Evolutionary conservation across 2,329 filamentous ascomycete genomes (phyloP).

Genomic region (Fusarium mangiferae): DNA sequence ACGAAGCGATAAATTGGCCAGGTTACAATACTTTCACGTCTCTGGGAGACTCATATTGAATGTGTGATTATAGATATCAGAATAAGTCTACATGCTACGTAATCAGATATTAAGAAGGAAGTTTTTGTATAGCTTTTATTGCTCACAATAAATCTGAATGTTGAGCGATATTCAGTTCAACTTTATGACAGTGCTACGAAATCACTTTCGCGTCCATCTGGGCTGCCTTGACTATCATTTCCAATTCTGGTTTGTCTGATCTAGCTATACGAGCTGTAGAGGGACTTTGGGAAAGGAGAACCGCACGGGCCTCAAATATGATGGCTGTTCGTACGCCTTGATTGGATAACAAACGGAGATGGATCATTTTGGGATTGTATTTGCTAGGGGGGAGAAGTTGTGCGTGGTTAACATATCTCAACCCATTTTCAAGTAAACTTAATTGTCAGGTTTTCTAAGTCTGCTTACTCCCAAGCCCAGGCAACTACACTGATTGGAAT

Average conservation of each 20-base stretch:
- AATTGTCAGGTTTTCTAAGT: background rate
- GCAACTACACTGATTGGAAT: background rate
- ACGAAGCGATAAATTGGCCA: background rate
- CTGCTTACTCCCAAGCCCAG: background rate
- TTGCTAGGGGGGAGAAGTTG: background rate
- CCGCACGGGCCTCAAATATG: background rate
- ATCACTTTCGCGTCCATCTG: background rate
- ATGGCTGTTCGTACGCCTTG: background rate
- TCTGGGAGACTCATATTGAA: background rate
- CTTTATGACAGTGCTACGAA: background rate
- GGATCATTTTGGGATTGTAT: background rate
- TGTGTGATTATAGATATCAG: rapidly evolving
- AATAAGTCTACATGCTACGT: background rate
- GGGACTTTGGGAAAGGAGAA: background rate
- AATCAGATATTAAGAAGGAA: rapidly evolving
- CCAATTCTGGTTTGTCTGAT: background rate
- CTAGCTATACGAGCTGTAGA: background rate
- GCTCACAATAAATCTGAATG: rapidly evolving
- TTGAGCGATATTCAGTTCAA: background rate
- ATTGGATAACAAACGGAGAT: background rate
- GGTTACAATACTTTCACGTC: background rate
- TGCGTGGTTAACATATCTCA: background rate
- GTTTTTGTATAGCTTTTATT: background rate
- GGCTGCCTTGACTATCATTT: background rate
- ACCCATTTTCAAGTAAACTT: background rate